Percentiles rank a stretch among this genome's conserved stretches.
Conservation (phyloP, 1,139 yeast species). For the Nakaseomyces sp. region DNA sequence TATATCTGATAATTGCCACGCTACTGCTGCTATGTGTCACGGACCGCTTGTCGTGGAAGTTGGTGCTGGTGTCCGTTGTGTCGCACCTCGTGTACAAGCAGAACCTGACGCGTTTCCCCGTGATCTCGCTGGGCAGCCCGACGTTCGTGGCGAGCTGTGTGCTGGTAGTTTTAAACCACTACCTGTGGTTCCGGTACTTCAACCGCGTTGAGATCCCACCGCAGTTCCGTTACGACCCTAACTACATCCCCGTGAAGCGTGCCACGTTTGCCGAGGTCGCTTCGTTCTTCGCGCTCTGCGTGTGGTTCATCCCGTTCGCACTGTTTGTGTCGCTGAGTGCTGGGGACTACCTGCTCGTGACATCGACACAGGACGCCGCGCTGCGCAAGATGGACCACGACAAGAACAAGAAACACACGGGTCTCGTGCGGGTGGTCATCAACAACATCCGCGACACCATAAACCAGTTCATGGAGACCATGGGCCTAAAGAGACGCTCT, state of each 20-base stretch:
- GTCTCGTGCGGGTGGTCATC: constrained; percentile 58
- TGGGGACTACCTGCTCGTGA: constrained; percentile 57
- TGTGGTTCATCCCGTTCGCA: constrained; percentile 93
- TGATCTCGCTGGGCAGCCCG: constrained; percentile 65
- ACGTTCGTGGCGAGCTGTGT: constrained; percentile 62
- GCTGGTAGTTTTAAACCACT: constrained; percentile 72
- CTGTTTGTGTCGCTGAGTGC: constrained; percentile 88
- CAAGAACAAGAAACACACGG: constrained; percentile 36
- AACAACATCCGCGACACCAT: constrained; percentile 44
- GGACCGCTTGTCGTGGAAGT: constrained; percentile 70
- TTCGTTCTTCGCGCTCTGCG: constrained; percentile 84
- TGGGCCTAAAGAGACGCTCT: background rate
- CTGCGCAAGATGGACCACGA: constrained; percentile 12
- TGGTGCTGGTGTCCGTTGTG: constrained; percentile 55
- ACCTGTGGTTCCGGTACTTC: constrained; percentile 83
- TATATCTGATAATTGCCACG: constrained; percentile 47
- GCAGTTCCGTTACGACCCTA: constrained; percentile 44
- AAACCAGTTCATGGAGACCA: constrained; percentile 23
- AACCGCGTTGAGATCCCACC: constrained; percentile 49
- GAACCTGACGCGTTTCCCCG: constrained; percentile 75
- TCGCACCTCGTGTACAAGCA: constrained; percentile 68
- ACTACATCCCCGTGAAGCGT: constrained; percentile 56
- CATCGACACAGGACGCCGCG: constrained; percentile 1
- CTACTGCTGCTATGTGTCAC: constrained; percentile 52
- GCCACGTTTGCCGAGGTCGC: constrained; percentile 85